phyloP scores from a whole-genome alignment of 2,329 filamentous ascomycete species.

The Didymella exigua region DNA sequence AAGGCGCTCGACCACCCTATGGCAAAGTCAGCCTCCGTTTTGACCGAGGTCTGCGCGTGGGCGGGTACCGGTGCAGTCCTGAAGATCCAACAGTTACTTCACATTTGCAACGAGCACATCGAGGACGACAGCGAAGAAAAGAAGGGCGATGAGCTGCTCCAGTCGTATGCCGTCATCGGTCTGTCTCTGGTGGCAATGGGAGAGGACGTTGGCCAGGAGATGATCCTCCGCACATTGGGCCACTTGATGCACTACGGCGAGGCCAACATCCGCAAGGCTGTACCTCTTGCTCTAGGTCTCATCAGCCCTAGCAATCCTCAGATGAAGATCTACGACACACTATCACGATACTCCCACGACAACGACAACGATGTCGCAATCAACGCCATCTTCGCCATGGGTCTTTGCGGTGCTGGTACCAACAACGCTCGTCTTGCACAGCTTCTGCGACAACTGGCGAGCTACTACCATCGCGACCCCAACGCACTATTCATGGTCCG shows the following conservation, averaged over 20 bases:
- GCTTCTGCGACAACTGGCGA: slow-evolving; percentile 89
- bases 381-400: slow-evolving; percentile 99
- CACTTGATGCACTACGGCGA: slow-evolving; percentile 99
- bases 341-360: slow-evolving; percentile 97
- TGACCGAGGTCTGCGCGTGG: slow-evolving; percentile 97
- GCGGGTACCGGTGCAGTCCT: slow-evolving; percentile 95
- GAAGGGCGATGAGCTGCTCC: slow-evolving; percentile 92
- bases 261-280: slow-evolving; percentile 93
- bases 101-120: slow-evolving; percentile 97
- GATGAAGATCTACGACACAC: slow-evolving; percentile 99
- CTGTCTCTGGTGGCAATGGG: slow-evolving; percentile 96
- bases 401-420: slow-evolving; percentile 91
- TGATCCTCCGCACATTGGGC: slow-evolving; percentile 96
- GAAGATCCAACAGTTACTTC: slow-evolving; percentile 95
- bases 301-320: slow-evolving; percentile 98
- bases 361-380: slow-evolving; percentile 98
- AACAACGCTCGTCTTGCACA: slow-evolving; percentile 98
- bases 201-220: slow-evolving; percentile 97
- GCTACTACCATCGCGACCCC: slow-evolving; percentile 96
- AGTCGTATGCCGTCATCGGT: slow-evolving; percentile 94
- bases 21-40: slow-evolving; percentile 91
- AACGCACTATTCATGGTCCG: slow-evolving; percentile 99
- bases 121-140: slow-evolving; percentile 89
- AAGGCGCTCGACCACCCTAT: slow-evolving; percentile 98
- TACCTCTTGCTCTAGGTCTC: slow-evolving; percentile 94